Evolutionary conservation across 345 rosid genomes (phyloP), one percentile per base, ranked within the genome.

Genomic region (Sisymbrium irio): DNA sequence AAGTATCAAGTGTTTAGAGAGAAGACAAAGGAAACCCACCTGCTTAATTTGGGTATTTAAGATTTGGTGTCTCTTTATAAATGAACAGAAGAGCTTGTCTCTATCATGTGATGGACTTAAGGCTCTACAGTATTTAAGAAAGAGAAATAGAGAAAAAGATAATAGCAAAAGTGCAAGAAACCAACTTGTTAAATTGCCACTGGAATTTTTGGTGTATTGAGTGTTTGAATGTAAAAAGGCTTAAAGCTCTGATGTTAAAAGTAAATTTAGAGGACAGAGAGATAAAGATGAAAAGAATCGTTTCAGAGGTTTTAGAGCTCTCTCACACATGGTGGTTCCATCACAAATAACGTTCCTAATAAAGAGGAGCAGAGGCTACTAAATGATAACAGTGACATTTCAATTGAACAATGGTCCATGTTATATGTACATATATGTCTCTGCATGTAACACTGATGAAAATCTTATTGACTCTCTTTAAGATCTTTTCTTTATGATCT

Each of bases 341-440:
- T 46, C 60, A 64, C 76, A 71, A 57, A 62, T 45, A 77, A 63
- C 67, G 62, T 39, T 77, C 56, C 33, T 77, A 57, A 56, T 77
- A 64, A 77, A 71, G 76, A 77, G 76, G 67, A 47, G 53, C 71
- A 70, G 76, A 77, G 55, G 62, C 67, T 71, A 77, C 62, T 71
- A 46, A 68, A 77, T 71, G 76, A 64, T 71, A 65, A 77, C 12
- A 71, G 72, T 49, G 80, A 77, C 80, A 71, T 65, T 65, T 77
- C 73, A 71, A 35, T 76, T 62, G 69, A 76, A 69, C 62, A 32
- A 69, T 69, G 76, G 76, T 70, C 72, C 76, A 71, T 57, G 51
- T 77, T 35, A 49, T 36, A 14, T 7, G 18, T 56, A 56, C 50
- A 22, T 67, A 37, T n/a, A 14, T 30, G 3, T 65, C 22, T 73